A percentile compares a stretch with the other conserved stretches of the same genome.
Evolutionary conservation across 495 filamentous ascomycete genomes (phyloP).

Genomic region (Xanthoparmelia taractica): DNA sequence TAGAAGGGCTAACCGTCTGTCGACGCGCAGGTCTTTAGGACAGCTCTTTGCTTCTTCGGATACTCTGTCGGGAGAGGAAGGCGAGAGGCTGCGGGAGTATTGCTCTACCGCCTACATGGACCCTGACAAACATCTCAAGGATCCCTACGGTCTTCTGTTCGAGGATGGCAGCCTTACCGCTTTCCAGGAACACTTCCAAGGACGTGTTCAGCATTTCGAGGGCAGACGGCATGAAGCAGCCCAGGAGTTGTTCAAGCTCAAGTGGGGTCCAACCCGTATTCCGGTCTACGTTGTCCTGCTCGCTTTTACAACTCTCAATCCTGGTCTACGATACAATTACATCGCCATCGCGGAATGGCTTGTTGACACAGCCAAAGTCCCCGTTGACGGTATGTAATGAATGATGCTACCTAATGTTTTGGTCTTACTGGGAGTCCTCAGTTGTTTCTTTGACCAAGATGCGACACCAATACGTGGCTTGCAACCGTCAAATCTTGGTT

Average conservation of each 20-base stretch:
- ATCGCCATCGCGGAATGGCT: neutral
- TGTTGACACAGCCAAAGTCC: neutral
- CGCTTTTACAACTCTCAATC: neutral
- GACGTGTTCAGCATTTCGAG: neutral
- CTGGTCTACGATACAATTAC: neutral
- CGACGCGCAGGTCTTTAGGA: neutral
- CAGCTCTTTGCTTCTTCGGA: neutral
- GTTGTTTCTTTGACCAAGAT: neutral
- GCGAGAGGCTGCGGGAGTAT: neutral
- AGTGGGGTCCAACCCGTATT: neutral
- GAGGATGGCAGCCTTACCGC: neutral
- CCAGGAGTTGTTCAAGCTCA: neutral
- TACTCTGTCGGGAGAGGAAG: neutral
- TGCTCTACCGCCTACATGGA: neutral
- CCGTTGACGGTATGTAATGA: neutral
- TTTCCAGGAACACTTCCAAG: neutral
- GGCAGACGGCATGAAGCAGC: neutral
- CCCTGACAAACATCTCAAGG: neutral
- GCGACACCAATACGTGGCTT: neutral
- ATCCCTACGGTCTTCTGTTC: neutral
- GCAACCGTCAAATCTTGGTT: neutral
- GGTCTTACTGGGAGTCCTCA: neutral
- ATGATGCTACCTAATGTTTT: neutral
- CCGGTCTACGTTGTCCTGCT: neutral
- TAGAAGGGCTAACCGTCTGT: neutral